Evolutionary conservation across 306 rosid genomes (phyloP).

Genomic region (Pyrus betulifolia): DNA sequence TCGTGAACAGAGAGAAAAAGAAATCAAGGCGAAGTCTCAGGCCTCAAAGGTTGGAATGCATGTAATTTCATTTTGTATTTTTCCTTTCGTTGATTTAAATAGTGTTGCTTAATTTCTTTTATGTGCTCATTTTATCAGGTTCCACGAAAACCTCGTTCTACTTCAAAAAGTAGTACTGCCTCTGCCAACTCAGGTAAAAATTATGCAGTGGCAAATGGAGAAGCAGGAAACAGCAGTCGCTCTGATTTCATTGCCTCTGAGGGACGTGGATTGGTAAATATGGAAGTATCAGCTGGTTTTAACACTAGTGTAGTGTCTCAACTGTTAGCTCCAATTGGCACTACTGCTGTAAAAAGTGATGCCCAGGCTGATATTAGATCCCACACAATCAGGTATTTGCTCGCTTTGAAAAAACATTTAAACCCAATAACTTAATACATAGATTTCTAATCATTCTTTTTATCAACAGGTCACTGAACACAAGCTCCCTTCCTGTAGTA

Average conservation of each 20-base stretch:
- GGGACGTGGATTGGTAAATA: conserved; percentile 34
- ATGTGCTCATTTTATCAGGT: conserved; percentile 34
- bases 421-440: background rate
- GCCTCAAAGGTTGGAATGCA: conserved; percentile 49
- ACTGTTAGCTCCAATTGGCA: conserved; percentile 84
- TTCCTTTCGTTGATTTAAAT: conserved; percentile 11
- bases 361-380: conserved; percentile 54
- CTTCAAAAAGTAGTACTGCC: conserved; percentile 27
- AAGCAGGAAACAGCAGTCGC: conserved; percentile 30
- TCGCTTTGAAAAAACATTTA: conserved; percentile 3
- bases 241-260: conserved; percentile 47
- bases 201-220: conserved; percentile 32
- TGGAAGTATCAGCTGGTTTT: conserved; percentile 58
- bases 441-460: conserved; percentile 7
- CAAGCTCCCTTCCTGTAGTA: conserved; percentile 39
- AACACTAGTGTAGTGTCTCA: conserved; percentile 48
- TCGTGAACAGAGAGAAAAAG: conserved; percentile 87
- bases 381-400: conserved; percentile 52
- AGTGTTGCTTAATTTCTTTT: conserved; percentile 3
- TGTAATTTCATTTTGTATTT: conserved; percentile 8
- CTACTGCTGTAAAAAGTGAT: conserved; percentile 78
- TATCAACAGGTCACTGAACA: conserved; percentile 48
- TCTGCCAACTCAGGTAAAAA: conserved; percentile 40
- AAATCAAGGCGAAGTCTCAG: conserved; percentile 76
- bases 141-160: conserved; percentile 47